Base-by-base conservation (phyloP, 805 yeast genomes). In the Aciculoconidium aculeatum region DNA sequence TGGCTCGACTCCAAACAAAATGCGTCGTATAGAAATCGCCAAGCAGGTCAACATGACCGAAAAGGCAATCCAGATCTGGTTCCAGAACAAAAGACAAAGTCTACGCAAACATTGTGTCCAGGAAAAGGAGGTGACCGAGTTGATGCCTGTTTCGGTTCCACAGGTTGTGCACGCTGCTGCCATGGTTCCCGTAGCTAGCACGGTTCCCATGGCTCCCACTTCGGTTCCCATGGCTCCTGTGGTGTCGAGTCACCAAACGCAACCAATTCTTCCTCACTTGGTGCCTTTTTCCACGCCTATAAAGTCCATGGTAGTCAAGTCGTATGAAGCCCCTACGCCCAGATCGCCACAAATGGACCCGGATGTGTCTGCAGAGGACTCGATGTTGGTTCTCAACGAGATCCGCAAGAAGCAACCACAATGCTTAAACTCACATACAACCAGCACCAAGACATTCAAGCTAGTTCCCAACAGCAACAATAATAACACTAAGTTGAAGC, bases 31-130 rank as follows among this genome's bases (percentile, higher is more conserved):
- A 24, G 82, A 79, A 40, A 83, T 92, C 41, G 95, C 97, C 4
- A 55, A 62, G 17, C 73, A 67, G 40, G 94, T 92, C 22, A 78
- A 77, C 42, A 92, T 92, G 97, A 76, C 90, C n/a, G 96, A 88
- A 55, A 86, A 88, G 55, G 95, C 96, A 2, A 95, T 92, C 19
- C 98, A 92, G 61, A 86, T 90, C 39, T 92, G 98, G 98, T 92
- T 92, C 61, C 98, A 92, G 61, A 92, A 92, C 58, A 83, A 78
- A 55, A 75, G 98, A 55, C 96, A 90, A 58, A 71, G 88, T 20
- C 58, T 80, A 39, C 72, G 87, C 47, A 75, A 78, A 44, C 65
- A 60, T 28, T 45, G 48, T 32, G 37, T 40, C 23, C 31, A 44
- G 10, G 69, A 63, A 27, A 58, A 47, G 39, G 70, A 65, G 44